A percentile compares a stretch with the other conserved stretches of the same genome.
Evolutionary conservation across 148 eudicot genomes (phyloP).

Genomic region (Rhododendron simsii): DNA sequence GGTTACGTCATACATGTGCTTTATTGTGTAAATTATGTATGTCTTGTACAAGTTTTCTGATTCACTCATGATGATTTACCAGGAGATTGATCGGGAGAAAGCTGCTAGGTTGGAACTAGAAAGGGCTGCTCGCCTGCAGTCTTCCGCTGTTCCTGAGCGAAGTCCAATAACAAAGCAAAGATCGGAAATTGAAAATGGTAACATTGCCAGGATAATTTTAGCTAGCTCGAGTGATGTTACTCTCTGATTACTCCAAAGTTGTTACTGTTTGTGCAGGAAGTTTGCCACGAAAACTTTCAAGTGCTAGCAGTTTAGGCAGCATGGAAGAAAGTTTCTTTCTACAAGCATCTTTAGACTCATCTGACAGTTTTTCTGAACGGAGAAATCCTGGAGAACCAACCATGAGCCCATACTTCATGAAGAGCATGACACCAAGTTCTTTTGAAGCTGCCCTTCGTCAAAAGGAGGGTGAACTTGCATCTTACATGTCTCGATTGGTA

Average conservation of each 20-base stretch:
- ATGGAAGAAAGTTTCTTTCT: slow-evolving; percentile 90
- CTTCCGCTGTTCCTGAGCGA: slow-evolving; percentile 51
- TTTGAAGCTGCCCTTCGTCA: slow-evolving; percentile 91
- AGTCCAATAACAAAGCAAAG: slow-evolving; percentile 48
- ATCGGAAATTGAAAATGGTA: slow-evolving; percentile 74
- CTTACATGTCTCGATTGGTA: slow-evolving; percentile 91
- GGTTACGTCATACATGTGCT: not conserved
- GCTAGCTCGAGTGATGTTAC: not conserved
- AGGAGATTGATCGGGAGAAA: slow-evolving; percentile 89
- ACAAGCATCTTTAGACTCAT: slow-evolving; percentile 81
- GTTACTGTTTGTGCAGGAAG: slow-evolving; percentile 45
- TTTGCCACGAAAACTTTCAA: slow-evolving; percentile 72
- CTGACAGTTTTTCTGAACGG: slow-evolving; percentile 59
- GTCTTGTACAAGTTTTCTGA: not conserved
- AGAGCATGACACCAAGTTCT: slow-evolving; percentile 74
- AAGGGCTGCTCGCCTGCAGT: slow-evolving; percentile 56
- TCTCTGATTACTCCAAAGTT: not conserved
- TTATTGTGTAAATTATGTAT: not conserved
- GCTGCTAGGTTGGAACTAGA: slow-evolving; percentile 76
- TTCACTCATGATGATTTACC: slow-evolving; percentile 5
- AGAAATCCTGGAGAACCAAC: slow-evolving; percentile 63
- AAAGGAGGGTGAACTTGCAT: slow-evolving; percentile 95
- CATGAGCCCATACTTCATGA: slow-evolving; percentile 71
- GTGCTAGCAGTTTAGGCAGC: slow-evolving; percentile 77
- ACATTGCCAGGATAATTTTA: not conserved